These are phyloP conservation scores for Guadua angustifolia DNA, from an alignment of 176 grass and related monocot genomes.

Conservation along the genomic window DNA sequence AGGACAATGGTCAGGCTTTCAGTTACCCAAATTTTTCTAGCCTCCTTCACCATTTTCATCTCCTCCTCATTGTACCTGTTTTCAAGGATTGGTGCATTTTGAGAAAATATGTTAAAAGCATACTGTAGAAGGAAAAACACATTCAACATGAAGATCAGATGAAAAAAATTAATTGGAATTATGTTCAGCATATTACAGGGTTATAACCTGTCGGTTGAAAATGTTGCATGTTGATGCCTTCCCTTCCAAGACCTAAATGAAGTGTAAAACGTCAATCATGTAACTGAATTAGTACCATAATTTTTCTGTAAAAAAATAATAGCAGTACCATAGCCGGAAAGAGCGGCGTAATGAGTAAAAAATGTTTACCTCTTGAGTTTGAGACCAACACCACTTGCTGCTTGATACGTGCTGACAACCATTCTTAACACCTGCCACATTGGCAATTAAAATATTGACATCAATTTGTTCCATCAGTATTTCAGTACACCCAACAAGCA, in stretches of 20 bases:
- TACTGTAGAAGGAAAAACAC: constrained; percentile 66
- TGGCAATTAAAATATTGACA: constrained; percentile 12
- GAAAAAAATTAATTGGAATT: constrained; percentile 1
- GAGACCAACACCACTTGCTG: constrained; percentile 92
- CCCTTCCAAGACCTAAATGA: constrained; percentile 55
- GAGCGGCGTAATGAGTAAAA: not conserved
- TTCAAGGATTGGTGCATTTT: constrained; percentile 80
- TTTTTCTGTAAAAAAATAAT: too few relatives aligned
- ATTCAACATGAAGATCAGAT: constrained; percentile 17
- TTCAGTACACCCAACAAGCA: not conserved
- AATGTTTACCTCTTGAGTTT: constrained; percentile 77
- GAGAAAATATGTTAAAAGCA: constrained; percentile 96
- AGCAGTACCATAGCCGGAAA: not conserved
- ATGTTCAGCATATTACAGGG: not conserved
- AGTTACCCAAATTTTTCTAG: constrained; percentile 89
- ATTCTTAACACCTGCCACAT: constrained; percentile 72
- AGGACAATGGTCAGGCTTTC: not conserved
- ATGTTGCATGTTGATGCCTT: constrained; percentile 94
- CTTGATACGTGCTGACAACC: constrained; percentile 97
- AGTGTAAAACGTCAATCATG: too few relatives aligned
- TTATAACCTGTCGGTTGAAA: constrained; percentile 76
- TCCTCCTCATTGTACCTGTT: constrained; percentile 98
- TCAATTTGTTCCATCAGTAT: not conserved
- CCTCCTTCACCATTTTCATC: constrained; percentile 96
- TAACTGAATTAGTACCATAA: not conserved